Evolutionary conservation across 345 rosid species (phyloP).

Genomic region (Citrus reticulata): DNA sequence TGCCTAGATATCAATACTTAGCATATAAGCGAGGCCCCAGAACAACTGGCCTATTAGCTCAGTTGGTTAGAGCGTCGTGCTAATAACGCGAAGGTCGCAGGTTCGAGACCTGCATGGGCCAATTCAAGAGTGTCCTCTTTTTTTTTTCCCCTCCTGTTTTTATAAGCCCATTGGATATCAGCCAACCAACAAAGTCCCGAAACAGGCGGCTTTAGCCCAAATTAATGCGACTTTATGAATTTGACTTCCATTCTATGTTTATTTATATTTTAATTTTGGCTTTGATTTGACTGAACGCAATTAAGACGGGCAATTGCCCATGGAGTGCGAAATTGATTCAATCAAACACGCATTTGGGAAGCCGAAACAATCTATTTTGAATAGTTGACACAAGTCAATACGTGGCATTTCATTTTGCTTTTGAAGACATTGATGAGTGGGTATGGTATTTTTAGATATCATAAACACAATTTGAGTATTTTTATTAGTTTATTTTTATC

Average conservation of each 20-base stretch:
- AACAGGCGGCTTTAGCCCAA: background rate
- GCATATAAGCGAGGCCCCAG: fast-evolving
- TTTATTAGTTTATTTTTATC: too few relatives aligned
- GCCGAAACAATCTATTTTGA: too few relatives aligned
- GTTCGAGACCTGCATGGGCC: conserved; percentile 80
- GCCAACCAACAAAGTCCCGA: background rate
- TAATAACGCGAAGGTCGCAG: conserved; percentile 92
- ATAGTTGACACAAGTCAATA: too few relatives aligned
- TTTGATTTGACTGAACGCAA: too few relatives aligned
- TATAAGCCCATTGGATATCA: background rate
- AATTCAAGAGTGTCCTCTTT: background rate
- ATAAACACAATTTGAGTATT: too few relatives aligned
- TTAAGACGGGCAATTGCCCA: background rate
- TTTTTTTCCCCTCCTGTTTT: too few relatives aligned
- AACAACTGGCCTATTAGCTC: conserved; percentile 50
- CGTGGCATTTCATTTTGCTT: too few relatives aligned
- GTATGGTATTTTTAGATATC: too few relatives aligned
- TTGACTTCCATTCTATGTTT: background rate
- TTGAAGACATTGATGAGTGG: too few relatives aligned
- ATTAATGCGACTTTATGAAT: background rate
- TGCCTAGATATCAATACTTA: too few relatives aligned
- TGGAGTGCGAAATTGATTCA: background rate
- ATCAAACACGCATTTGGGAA: background rate
- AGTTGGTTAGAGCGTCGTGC: conserved; percentile 95
- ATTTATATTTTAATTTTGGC: background rate